Percentiles rank a stretch among this genome's conserved stretches.
These are phyloP conservation scores for Lagerstroemia speciosa DNA, from an alignment of 345 rosid species.

Conservation along the genomic window DNA sequence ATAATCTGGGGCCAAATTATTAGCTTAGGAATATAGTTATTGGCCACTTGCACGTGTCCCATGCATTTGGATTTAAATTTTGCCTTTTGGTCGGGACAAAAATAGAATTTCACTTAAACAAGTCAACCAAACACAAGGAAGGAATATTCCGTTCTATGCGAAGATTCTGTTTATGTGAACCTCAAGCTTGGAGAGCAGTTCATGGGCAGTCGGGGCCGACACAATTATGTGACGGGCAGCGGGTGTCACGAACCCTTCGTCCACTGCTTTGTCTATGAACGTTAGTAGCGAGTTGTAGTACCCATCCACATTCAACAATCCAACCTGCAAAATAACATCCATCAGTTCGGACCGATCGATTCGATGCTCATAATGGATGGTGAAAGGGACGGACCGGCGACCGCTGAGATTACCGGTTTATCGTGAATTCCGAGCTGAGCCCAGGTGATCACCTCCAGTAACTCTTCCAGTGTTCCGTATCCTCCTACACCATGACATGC, in stretches of 20 bases:
- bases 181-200: slow-evolving; percentile 70
- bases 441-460: slow-evolving; percentile 46
- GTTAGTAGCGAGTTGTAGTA: slow-evolving; percentile 63
- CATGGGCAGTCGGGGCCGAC: slow-evolving; percentile 61
- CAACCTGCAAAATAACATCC: slow-evolving; percentile 34
- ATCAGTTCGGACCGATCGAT: neutral
- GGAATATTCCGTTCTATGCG: neutral
- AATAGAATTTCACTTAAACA: neutral
- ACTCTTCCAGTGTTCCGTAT: slow-evolving; percentile 46
- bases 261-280: slow-evolving; percentile 81
- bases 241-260: slow-evolving; percentile 65
- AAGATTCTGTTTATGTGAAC: slow-evolving; percentile 13
- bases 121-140: neutral
- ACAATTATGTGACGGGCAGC: slow-evolving; percentile 72
- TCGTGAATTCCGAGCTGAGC: slow-evolving; percentile 52
- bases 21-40: neutral
- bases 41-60: neutral
- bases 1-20: neutral
- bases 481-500: slow-evolving; percentile 23
- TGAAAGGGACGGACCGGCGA: too few relatives aligned
- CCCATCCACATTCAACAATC: slow-evolving; percentile 67
- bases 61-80: neutral
- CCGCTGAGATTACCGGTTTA: slow-evolving; percentile 31
- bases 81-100: neutral
- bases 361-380: too few relatives aligned